phyloP scores from a whole-genome alignment of 768 basidiomycete species.

The Trametes cinnabarina region DNA sequence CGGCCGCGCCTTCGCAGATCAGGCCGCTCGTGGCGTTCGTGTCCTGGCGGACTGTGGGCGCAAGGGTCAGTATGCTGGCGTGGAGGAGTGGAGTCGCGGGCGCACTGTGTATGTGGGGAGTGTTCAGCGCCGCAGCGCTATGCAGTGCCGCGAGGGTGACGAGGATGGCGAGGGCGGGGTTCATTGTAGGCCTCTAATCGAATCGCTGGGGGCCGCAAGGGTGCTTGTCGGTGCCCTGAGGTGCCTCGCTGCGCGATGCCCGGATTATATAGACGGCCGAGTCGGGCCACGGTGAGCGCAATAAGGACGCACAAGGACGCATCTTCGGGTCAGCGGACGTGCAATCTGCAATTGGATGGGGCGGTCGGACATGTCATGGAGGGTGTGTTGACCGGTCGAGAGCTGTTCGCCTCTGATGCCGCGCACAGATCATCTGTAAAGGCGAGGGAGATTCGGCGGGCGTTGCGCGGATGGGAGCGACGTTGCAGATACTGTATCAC shows the following conservation, averaged over 20 bases:
- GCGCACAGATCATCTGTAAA: not conserved
- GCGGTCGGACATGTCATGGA: not conserved
- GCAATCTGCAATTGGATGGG: not conserved
- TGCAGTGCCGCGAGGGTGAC: constrained; percentile 2
- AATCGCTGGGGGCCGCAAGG: no score
- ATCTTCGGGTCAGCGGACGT: not conserved
- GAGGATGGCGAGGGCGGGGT: not conserved
- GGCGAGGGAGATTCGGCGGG: not conserved
- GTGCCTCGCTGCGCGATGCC: not conserved
- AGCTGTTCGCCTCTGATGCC: not conserved
- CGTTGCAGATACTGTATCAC: not conserved
- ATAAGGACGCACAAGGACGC: no score
- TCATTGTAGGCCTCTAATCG: not conserved
- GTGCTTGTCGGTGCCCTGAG: not conserved
- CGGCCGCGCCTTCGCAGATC: not conserved
- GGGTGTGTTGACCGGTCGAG: not conserved
- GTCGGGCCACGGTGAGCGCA: not conserved
- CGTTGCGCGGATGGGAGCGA: not conserved
- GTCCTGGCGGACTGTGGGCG: constrained; percentile 6
- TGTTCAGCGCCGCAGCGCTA: constrained; percentile 6
- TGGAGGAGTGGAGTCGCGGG: not conserved
- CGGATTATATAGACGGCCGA: not conserved
- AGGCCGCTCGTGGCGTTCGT: not conserved
- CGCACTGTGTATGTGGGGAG: constrained; percentile 8
- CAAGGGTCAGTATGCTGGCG: not conserved